Percentiles rank a stretch among this genome's conserved stretches.
phyloP scores from a whole-genome alignment of 768 basidiomycete genomes.

The Macrolepiota fuliginosa region DNA sequence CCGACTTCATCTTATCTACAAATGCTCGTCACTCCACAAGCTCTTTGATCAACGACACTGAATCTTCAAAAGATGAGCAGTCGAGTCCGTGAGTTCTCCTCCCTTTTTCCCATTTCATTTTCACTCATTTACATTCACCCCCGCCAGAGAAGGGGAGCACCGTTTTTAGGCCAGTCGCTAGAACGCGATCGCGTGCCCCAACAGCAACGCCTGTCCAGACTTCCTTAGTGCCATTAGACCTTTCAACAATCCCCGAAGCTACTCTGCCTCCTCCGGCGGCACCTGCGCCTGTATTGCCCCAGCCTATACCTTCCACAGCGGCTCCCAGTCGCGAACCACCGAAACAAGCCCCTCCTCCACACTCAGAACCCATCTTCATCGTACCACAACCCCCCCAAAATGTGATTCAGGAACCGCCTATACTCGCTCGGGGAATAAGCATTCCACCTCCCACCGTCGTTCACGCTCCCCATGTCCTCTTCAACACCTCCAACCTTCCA shows the following conservation, averaged over 20 bases:
- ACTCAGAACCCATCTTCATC: not conserved
- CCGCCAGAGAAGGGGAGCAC: conserved; percentile 66
- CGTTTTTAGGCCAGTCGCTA: conserved; percentile 66
- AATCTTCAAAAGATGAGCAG: conserved; percentile 38
- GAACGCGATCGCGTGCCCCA: conserved; percentile 45
- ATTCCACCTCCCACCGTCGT: not conserved
- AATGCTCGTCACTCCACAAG: not conserved
- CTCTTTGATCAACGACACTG: not conserved
- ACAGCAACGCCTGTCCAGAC: not conserved
- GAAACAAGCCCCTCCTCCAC: not conserved
- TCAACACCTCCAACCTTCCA: not conserved
- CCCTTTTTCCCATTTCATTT: not conserved
- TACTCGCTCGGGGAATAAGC: not conserved
- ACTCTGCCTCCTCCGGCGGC: not conserved
- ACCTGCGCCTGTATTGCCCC: not conserved
- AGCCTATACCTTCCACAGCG: conserved; percentile 5
- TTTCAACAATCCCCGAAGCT: not conserved
- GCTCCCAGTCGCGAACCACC: not conserved
- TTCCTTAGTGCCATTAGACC: not conserved
- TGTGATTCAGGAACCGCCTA: not conserved
- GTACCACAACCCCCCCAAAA: not conserved
- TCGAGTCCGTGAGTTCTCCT: conserved; percentile 59
- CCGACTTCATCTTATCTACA: conserved; percentile 6
- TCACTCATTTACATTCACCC: conserved; percentile 12
- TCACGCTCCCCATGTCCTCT: conserved; percentile 4